Evolutionary conservation across 2,329 filamentous ascomycete genomes (phyloP), one percentile per base, ranked within the genome.

Genomic region (Calonectria naviculata): DNA sequence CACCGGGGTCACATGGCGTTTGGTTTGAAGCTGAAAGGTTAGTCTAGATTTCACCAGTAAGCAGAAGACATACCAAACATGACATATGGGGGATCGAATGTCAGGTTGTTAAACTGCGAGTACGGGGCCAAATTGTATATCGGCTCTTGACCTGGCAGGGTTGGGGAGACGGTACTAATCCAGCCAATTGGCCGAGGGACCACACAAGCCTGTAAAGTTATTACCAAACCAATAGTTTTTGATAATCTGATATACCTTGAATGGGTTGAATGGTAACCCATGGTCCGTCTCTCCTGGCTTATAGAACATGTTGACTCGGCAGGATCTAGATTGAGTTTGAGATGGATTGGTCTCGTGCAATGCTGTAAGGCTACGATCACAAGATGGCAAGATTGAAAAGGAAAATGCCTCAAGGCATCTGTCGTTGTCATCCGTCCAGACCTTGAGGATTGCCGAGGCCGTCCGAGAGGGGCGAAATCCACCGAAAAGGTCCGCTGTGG

Each of bases 81-180:
- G 54, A 67, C 54, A 49, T 67, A 67, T n/a, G 65, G 65, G 21
- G 65, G 65, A 17, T 67, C 65, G 21, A 60, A 68, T 36, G 66
- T 68, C 21, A 68, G 17, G 46, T 68, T 68, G 58, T 52, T 68
- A 13, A 68, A 68, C 36, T 68, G 66, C 19, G 66, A 68, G 47
- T 68, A 68, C 13, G 66, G 66, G 17, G 66, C 66, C n/a, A 68
- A 58, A n/a, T 68, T 68, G 38, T 63, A 60, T 24, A 54, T 56
- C n/a, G 56, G 44, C 21, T 46, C 46, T 24, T 56, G 41, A 26
- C 47, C 46, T 7, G 26, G 42, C 4, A 41, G 19, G 26, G 31
- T 42, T 21, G 66, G 66, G 5, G 46, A 56, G 5, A 54, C 58
- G 21, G 66, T 68, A 7, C 58, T 63, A 21, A 68, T 68, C 66